These are phyloP conservation scores for Pseudogymnoascus sp. DNA, from an alignment of 2,329 filamentous ascomycete species.

Conservation along the genomic window DNA sequence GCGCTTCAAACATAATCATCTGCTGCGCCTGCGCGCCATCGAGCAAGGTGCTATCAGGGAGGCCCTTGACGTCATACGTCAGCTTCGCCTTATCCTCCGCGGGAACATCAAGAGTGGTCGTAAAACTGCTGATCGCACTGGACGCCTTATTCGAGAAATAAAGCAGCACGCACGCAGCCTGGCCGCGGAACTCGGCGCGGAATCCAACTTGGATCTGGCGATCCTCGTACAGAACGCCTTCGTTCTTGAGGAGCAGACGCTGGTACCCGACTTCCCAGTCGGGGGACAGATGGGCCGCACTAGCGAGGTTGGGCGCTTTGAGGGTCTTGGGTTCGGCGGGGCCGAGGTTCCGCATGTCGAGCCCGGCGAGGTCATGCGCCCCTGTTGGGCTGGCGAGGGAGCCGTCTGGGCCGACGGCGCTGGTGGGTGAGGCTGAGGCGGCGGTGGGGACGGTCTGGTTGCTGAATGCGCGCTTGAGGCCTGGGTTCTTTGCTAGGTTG, in stretches of 20 bases:
- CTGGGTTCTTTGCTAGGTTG: conserved; percentile 68
- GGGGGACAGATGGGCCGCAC: conserved; percentile 83
- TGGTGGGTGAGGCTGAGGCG: conserved; percentile 30
- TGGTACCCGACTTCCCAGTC: conserved; percentile 92
- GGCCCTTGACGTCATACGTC: conserved; percentile 76
- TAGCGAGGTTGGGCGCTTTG: conserved; percentile 77
- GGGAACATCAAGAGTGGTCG: conserved; percentile 83
- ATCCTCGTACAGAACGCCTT: conserved; percentile 92
- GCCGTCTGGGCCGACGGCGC: conserved; percentile 35
- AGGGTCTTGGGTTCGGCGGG: conserved; percentile 47
- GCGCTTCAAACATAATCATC: conserved; percentile 88
- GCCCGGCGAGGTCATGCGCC: conserved; percentile 62
- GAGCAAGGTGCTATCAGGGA: conserved; percentile 73
- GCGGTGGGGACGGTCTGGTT: conserved; percentile 31
- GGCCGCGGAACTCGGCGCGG: conserved; percentile 88
- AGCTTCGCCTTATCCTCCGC: conserved; percentile 55
- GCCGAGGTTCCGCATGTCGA: conserved; percentile 63
- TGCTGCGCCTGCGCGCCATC: conserved; percentile 77
- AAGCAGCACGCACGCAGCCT: conserved; percentile 88
- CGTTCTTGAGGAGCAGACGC: conserved; percentile 65
- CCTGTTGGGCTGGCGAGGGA: conserved; percentile 40
- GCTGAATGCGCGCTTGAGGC: conserved; percentile 80
- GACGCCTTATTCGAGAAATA: conserved; percentile 95
- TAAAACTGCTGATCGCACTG: conserved; percentile 78
- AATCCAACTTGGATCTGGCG: conserved; percentile 87